Conservation (phyloP, 306 rosid genomes). For the Albizia julibrissin region DNA sequence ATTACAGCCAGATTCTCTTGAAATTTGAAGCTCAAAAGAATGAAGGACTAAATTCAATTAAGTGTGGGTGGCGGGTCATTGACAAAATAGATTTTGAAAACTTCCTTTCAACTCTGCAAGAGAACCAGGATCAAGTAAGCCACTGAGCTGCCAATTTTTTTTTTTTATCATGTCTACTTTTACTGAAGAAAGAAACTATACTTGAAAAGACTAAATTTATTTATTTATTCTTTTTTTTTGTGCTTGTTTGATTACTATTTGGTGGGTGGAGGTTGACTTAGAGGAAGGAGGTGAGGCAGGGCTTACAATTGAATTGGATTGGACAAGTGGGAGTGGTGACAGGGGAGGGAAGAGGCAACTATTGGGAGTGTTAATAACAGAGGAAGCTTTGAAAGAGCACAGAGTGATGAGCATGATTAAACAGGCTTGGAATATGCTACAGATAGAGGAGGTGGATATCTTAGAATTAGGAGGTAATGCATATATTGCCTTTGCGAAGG, state of each 20-base stretch:
- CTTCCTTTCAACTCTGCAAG: not conserved
- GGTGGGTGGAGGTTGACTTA: too few relatives aligned
- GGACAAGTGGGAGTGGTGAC: too few relatives aligned
- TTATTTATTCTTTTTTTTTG: too few relatives aligned
- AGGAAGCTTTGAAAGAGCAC: not conserved
- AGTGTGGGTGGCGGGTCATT: not conserved
- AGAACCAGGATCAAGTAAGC: not conserved
- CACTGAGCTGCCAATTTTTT: too few relatives aligned
- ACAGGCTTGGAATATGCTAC: not conserved
- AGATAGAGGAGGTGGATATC: not conserved
- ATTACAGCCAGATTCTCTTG: not conserved
- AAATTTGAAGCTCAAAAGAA: not conserved
- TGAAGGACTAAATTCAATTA: not conserved
- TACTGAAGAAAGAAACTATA: too few relatives aligned
- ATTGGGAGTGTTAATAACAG: not conserved
- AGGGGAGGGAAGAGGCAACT: not conserved
- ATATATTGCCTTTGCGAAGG: not conserved
- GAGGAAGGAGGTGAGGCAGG: too few relatives aligned
- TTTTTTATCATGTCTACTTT: too few relatives aligned
- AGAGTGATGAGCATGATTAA: not conserved
- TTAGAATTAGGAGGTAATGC: not conserved
- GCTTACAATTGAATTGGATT: too few relatives aligned
- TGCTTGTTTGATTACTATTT: too few relatives aligned
- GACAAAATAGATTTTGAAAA: not conserved
- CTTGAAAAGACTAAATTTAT: too few relatives aligned